Percentiles rank a stretch among this genome's conserved stretches.
Evolutionary conservation across 306 rosid genomes (phyloP).

Genomic region (Spatholobus suberectus): DNA sequence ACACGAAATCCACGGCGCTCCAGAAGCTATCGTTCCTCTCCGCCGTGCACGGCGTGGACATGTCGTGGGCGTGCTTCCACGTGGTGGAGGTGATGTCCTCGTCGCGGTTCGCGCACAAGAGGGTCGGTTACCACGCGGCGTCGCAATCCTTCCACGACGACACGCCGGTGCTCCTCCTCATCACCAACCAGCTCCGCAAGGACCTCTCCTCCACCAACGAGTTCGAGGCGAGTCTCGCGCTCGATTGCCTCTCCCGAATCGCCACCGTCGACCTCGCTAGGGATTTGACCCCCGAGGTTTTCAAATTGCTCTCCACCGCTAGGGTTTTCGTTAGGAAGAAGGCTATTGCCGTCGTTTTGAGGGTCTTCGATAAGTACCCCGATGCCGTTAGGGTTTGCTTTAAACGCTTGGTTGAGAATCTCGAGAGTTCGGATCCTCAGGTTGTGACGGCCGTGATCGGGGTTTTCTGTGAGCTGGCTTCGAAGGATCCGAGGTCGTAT

Average conservation of each 20-base stretch:
- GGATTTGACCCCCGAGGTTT: slow-evolving; percentile 83
- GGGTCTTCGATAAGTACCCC: slow-evolving; percentile 82
- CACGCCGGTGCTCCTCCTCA: slow-evolving; percentile 84
- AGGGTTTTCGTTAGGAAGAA: slow-evolving; percentile 74
- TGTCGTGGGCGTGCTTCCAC: slow-evolving; percentile 92
- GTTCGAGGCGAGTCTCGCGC: slow-evolving; percentile 79
- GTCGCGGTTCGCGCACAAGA: slow-evolving; percentile 74
- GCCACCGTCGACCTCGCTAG: slow-evolving; percentile 84
- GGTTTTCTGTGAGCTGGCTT: slow-evolving; percentile 83
- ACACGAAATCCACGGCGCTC: slow-evolving; percentile 78
- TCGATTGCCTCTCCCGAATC: slow-evolving; percentile 70
- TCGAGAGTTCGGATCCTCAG: slow-evolving; percentile 69
- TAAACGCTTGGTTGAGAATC: slow-evolving; percentile 87
- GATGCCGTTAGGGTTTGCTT: slow-evolving; percentile 90
- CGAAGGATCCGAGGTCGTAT: slow-evolving; percentile 73
- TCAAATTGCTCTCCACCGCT: slow-evolving; percentile 62
- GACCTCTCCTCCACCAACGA: slow-evolving; percentile 69
- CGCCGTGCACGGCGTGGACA: slow-evolving; percentile 70
- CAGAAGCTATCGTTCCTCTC: slow-evolving; percentile 80
- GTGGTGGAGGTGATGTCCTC: slow-evolving; percentile 96
- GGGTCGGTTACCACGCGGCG: slow-evolving; percentile 82
- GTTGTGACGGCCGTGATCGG: slow-evolving; percentile 74
- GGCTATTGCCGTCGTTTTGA: slow-evolving; percentile 71
- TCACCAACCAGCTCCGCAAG: slow-evolving; percentile 94
- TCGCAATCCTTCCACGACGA: slow-evolving; percentile 70